These are phyloP conservation scores for Diaporthe ampelina DNA, from an alignment of 2,329 filamentous ascomycete species.

Conservation along the genomic window DNA sequence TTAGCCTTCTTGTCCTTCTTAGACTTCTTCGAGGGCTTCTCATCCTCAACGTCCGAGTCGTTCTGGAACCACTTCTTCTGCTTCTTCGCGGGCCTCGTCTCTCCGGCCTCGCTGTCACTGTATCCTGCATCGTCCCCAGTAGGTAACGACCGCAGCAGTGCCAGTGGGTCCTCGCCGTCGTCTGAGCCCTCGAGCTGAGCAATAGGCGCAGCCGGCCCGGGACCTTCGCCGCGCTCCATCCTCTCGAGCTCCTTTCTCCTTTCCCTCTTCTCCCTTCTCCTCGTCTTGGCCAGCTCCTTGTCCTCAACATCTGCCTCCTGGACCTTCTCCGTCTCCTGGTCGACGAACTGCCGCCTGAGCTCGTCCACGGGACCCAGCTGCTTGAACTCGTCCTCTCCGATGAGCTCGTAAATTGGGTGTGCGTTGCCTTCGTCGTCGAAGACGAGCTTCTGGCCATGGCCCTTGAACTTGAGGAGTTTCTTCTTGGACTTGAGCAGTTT, in stretches of 20 bases:
- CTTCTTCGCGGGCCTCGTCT: conserved; percentile 70
- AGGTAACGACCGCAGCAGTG: conserved; percentile 70
- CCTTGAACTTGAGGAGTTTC: conserved; percentile 91
- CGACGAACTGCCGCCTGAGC: conserved; percentile 83
- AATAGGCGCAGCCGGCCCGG: conserved; percentile 46
- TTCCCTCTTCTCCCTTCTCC: conserved; percentile 81
- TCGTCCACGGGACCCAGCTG: conserved; percentile 80
- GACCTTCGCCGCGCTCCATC: conserved; percentile 61
- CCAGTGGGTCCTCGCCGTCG: conserved; percentile 67
- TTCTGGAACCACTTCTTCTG: conserved; percentile 86
- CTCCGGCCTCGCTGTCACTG: conserved; percentile 53
- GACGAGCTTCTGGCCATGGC: conserved; percentile 85
- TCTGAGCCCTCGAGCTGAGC: conserved; percentile 51
- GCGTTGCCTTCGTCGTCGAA: conserved; percentile 94
- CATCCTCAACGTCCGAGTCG: conserved; percentile 67
- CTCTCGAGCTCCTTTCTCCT: conserved; percentile 78
- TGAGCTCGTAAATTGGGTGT: conserved; percentile 89
- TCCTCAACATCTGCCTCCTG: conserved; percentile 83
- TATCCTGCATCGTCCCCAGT: conserved; percentile 47
- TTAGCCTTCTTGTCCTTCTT: conserved; percentile 62
- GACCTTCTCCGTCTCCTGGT: conserved; percentile 79
- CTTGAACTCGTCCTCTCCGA: conserved; percentile 85
- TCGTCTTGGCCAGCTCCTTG: conserved; percentile 84
- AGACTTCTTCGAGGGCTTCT: conserved; percentile 56
- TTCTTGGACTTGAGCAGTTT: conserved; percentile 97